These are phyloP conservation scores for Penicillium brasilianum DNA, from an alignment of 2,329 filamentous ascomycete genomes.

Conservation along the genomic window DNA sequence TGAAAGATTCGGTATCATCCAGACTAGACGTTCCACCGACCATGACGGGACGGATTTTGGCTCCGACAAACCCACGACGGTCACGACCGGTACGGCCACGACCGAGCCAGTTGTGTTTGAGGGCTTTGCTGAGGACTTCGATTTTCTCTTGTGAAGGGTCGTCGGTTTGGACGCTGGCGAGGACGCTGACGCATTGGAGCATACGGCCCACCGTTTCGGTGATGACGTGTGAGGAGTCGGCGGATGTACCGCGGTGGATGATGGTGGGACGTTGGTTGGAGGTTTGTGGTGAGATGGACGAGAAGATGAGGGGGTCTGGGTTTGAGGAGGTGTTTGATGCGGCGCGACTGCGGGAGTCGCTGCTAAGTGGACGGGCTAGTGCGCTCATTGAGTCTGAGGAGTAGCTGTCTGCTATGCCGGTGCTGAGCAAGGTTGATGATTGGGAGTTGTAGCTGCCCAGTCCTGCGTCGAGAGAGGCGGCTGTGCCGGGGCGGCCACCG, in stretches of 20 bases:
- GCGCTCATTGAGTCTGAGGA: conserved; percentile 58
- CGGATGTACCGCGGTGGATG: conserved; percentile 38
- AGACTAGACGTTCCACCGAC: conserved; percentile 32
- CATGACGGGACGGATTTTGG: conserved; percentile 52
- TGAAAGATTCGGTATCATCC: conserved; percentile 35
- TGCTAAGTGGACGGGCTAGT: conserved; percentile 27
- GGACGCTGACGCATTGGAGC: conserved; percentile 92
- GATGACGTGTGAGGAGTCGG: conserved; percentile 69
- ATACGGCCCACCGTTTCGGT: conserved; percentile 94
- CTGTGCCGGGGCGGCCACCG: conserved; percentile 69
- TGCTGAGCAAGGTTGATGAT: conserved; percentile 77
- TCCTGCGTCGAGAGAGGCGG: conserved; percentile 74
- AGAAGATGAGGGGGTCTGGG: conserved; percentile 50
- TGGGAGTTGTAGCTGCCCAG: conserved; percentile 81
- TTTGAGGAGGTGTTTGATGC: conserved; percentile 78
- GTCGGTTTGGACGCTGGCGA: conserved; percentile 74
- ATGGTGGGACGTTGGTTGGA: conserved; percentile 38
- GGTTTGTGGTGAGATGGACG: conserved; percentile 45
- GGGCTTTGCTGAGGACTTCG: conserved; percentile 78
- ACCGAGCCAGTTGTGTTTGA: conserved; percentile 97
- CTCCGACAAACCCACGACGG: conserved; percentile 84
- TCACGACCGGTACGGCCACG: conserved; percentile 88
- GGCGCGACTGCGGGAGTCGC: conserved; percentile 68
- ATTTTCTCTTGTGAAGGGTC: conserved; percentile 79
- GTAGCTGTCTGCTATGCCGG: conserved; percentile 54